phyloP scores from a whole-genome alignment of 202 grass and related monocot species.

The Zizania palustris region DNA sequence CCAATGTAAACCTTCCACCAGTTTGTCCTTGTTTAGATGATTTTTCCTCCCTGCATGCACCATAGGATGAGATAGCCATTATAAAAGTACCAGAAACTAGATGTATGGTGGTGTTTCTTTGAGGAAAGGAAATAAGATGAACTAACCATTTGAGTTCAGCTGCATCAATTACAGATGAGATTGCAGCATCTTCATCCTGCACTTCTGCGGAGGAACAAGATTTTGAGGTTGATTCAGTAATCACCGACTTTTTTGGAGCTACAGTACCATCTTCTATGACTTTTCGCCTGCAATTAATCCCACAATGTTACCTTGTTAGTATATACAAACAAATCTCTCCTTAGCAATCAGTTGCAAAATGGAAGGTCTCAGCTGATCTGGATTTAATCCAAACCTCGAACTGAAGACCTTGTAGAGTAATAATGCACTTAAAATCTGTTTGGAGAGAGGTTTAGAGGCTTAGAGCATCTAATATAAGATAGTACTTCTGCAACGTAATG shows the following conservation, averaged over 20 bases:
- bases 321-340: background rate
- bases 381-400: background rate
- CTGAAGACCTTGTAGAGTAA: background rate
- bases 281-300: constrained; percentile 51
- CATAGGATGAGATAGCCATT: constrained; percentile 22
- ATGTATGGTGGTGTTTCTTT: background rate
- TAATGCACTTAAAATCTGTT: constrained; percentile 1
- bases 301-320: constrained; percentile 23
- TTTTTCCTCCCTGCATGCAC: constrained; percentile 38
- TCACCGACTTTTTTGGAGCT: constrained; percentile 43
- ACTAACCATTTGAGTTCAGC: constrained; percentile 57
- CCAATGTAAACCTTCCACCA: constrained; percentile 39
- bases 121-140: background rate
- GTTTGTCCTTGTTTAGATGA: constrained; percentile 36
- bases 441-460: background rate
- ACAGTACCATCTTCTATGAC: constrained; percentile 50
- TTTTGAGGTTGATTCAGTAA: constrained; percentile 55
- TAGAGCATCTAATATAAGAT: constrained; percentile 14
- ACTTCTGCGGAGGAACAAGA: constrained; percentile 48
- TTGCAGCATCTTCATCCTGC: constrained; percentile 64
- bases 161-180: constrained; percentile 58
- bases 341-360: background rate
- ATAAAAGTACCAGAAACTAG: background rate
- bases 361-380: constrained; percentile 3
- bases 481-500: background rate